Percentiles rank a stretch among this genome's conserved stretches.
phyloP scores from a whole-genome alignment of 495 filamentous ascomycete genomes.

The Hypoxylon lenormandii region DNA sequence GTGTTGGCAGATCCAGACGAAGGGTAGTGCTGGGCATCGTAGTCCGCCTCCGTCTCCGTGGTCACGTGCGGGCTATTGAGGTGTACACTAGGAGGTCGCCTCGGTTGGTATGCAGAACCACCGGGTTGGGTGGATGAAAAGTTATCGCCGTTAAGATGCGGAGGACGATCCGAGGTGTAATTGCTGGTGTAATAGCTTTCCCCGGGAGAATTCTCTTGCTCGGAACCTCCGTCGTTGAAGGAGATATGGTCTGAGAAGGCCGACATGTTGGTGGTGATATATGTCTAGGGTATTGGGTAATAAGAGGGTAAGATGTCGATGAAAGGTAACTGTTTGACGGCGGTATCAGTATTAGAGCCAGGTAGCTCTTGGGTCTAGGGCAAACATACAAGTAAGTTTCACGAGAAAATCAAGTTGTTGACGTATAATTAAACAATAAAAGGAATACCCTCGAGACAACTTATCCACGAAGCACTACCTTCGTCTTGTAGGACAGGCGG shows the following conservation, averaged over 20 bases:
- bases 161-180: conserved; percentile 31
- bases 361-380: background rate
- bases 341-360: background rate
- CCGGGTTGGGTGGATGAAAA: conserved; percentile 29
- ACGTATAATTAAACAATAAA: background rate
- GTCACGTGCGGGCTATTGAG: background rate
- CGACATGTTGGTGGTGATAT: conserved; percentile 15
- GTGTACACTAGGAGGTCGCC: conserved; percentile 14
- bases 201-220: conserved; percentile 1
- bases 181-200: conserved; percentile 12
- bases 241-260: background rate
- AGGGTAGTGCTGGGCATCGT: conserved; percentile 5
- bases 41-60: background rate
- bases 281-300: background rate
- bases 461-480: too few species aligned
- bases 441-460: too few species aligned
- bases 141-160: conserved; percentile 41
- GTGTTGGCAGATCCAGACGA: conserved; percentile 20
- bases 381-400: background rate
- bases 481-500: too few species aligned
- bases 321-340: conserved; percentile 10
- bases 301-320: background rate
- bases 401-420: background rate
- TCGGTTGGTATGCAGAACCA: conserved; percentile 25
- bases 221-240: conserved; percentile 4